Evolutionary conservation across 805 yeast genomes (phyloP), one percentile per base, ranked within the genome.

Genomic region (Candida jianshihensis): DNA sequence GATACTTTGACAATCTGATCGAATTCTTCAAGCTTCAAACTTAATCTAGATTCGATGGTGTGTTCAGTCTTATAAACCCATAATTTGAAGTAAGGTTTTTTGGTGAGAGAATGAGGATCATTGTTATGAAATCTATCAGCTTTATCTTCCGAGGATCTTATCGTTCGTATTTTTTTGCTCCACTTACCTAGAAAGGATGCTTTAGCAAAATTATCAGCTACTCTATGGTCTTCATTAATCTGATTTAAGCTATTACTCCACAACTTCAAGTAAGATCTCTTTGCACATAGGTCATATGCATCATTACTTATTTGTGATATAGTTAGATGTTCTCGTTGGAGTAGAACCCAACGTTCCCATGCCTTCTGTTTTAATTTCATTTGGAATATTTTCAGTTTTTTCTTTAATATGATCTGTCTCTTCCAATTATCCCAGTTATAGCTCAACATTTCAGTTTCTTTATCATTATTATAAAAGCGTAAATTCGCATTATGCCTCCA

Each of bases 131-230:
- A 42, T 1, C 26, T 15, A 7, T 24, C 26, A 6, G 47, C 41
- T 10, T 29, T 19, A 1, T 6, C 11, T 5, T 37, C 19, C 35
- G 38, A 25, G 1, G 27, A 17, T 12, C 25, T 26, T 20, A 34
- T 13, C 5, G 25, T 19, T 3, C 21, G 12, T 17, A 27, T 19
- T 20, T 35, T 46, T 2, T 10, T 9, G 18, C 14, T 29, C 31
- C 43, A 24, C 17, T 31, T 39, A 4, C 32, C 28, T n/a, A 47
- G 39, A 22, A 31, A 34, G 14, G 30, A 41, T 6, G 26, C 28
- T 20, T 34, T 32, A n/a, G 33, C 19, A 16, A 27, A 14, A 21
- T 33, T 45, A 53, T 40, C 60, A 66, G 31, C 31, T 7, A 13
- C 16, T 4, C 5, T 13, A 12, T 11, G 4, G 16, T 5, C 8